Base-by-base conservation (phyloP, 2,329 filamentous ascomycete genomes). In the Neofusicoccum parvum region DNA sequence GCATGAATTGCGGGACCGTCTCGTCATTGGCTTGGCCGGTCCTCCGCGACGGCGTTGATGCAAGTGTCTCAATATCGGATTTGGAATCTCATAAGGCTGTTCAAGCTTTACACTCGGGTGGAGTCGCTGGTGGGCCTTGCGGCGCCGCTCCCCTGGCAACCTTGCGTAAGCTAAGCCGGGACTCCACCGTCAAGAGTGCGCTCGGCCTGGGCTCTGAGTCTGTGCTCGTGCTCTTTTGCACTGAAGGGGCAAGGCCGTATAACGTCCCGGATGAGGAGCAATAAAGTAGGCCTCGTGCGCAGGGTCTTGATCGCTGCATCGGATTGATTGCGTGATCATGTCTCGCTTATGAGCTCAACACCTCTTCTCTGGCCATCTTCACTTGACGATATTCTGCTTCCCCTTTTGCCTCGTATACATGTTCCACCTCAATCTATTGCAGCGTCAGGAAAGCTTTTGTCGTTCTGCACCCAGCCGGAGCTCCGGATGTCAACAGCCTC, bases 1-100 rank as follows among this genome's bases (percentile, higher is more conserved):
- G 90, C 0, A 85, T 93, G 79, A 87, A 91, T 69, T 93, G 90
- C 67, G 90, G 89, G 0, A 91, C 88, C 0, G 81, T 90, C 0
- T 91, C 89, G 0, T 80, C 80, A 0, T 86, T 84, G 0, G 88
- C 90, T 0, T 94, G 89, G 88, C 81, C 86, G 0, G 72, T 87
- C 0, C 73, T 94, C 3, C 75, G 79, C 7, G 72, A 79, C 0
- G 85, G 87, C 0, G 82, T 92, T 0, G 87, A 91, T 76, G 85
- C 83, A 0, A 85, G 84, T 62, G 75, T 88, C 0, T 85, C 83
- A 0, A 82, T 93, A 0, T 86, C 84, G 0, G 90, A 91, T 68
- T 73, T 75, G 12, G 88, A 92, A 66, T 82, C 86, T 0, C 89
- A 92, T 69, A 65, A 78, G 0, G 87, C 87, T 0, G 81, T 87